Percentiles rank a stretch among this genome's conserved stretches.
Conservation (phyloP, 1,284 basidiomycete species). For the Amylostereum areolatum region DNA sequence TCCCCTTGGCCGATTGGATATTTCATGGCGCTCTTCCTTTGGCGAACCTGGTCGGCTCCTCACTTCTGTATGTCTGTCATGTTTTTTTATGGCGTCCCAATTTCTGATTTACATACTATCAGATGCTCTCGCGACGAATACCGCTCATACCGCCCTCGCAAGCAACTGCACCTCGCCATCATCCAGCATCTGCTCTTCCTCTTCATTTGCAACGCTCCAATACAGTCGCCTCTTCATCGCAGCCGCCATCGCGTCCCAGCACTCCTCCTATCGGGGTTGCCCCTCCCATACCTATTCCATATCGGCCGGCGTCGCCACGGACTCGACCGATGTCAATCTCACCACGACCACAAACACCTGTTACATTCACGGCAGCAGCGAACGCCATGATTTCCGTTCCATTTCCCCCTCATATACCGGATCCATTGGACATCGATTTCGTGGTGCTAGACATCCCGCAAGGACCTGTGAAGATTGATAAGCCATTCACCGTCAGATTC, state of each 20-base stretch:
- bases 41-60: constrained; percentile 78
- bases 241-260: constrained; percentile 44
- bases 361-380: constrained; percentile 16
- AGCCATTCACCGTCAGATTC: constrained; percentile 51
- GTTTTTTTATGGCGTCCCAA: not conserved
- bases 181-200: constrained; percentile 62
- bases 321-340: constrained; percentile 27
- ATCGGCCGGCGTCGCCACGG: constrained; percentile 51
- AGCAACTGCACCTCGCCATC: constrained; percentile 28
- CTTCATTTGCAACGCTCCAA: constrained; percentile 58
- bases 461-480: constrained; percentile 40
- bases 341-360: constrained; percentile 45
- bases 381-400: constrained; percentile 11
- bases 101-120: not conserved
- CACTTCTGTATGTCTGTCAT: constrained; percentile 49
- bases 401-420: constrained; percentile 21
- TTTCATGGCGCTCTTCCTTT: constrained; percentile 75
- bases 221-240: constrained; percentile 32
- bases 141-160: constrained; percentile 37
- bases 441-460: constrained; percentile 45
- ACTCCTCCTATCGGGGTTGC: constrained; percentile 19
- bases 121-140: constrained; percentile 71
- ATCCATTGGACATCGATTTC: constrained; percentile 56
- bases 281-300: constrained; percentile 30
- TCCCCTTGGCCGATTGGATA: constrained; percentile 75